These are phyloP conservation scores for Lentinus polychrous DNA, from an alignment of 1,284 basidiomycete species.

Conservation along the genomic window DNA sequence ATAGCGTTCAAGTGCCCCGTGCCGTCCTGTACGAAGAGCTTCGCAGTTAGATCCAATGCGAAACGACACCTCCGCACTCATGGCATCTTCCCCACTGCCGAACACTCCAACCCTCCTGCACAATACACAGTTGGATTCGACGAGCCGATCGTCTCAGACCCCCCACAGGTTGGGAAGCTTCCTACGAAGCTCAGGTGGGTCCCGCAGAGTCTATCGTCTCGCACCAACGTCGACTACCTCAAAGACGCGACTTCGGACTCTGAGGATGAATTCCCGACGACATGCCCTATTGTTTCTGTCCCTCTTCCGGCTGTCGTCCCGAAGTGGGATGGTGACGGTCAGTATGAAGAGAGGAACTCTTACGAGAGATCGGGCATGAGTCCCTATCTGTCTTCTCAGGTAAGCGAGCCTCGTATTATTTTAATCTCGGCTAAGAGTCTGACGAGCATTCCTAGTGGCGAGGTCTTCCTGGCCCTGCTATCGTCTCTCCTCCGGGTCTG, in stretches of 20 bases:
- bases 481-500: slow-evolving; percentile 22
- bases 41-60: slow-evolving; percentile 60
- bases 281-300: slow-evolving; percentile 25
- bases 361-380: slow-evolving; percentile 22
- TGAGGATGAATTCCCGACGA: slow-evolving; percentile 26
- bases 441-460: slow-evolving; percentile 24
- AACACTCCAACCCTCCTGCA: slow-evolving; percentile 23
- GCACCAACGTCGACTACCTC: slow-evolving; percentile 26
- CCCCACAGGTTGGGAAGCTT: slow-evolving; percentile 32
- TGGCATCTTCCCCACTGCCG: slow-evolving; percentile 30
- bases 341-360: slow-evolving; percentile 25
- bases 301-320: slow-evolving; percentile 25
- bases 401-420: slow-evolving; percentile 15
- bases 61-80: slow-evolving; percentile 56
- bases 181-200: slow-evolving; percentile 39
- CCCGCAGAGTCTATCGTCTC: slow-evolving; percentile 29
- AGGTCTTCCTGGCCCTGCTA: slow-evolving; percentile 29
- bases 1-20: slow-evolving; percentile 51
- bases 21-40: slow-evolving; percentile 47
- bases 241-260: slow-evolving; percentile 22
- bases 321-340: slow-evolving; percentile 21
- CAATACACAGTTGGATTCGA: slow-evolving; percentile 39
- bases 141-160: slow-evolving; percentile 35
- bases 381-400: slow-evolving; percentile 32
- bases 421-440: slow-evolving; percentile 5